Percentiles rank a stretch among this genome's conserved stretches.
Evolutionary conservation across 106 monocot genomes (phyloP).

Genomic region (Cymbidium sinense): DNA sequence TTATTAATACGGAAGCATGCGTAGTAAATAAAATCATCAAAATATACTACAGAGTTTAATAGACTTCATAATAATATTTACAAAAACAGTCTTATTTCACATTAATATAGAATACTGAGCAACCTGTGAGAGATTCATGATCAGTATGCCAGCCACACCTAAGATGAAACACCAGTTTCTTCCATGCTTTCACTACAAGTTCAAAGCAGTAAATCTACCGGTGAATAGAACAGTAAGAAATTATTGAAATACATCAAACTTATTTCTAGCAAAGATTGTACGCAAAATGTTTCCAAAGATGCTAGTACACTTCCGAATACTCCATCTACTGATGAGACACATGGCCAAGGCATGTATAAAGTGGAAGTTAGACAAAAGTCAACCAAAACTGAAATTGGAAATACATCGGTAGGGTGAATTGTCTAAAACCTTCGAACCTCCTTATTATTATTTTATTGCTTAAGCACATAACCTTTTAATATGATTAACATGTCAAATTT

Average conservation of each 20-base stretch:
- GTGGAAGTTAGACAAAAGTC: background rate
- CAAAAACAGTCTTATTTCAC: background rate
- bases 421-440: background rate
- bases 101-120: background rate
- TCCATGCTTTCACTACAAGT: slow-evolving; percentile 29
- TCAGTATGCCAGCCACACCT: slow-evolving; percentile 99
- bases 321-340: background rate
- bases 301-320: background rate
- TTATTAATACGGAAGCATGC: no score
- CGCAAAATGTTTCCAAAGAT: no score
- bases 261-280: background rate
- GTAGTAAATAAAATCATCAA: no score
- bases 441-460: no score
- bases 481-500: no score
- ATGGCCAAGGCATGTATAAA: background rate
- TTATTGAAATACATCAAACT: background rate
- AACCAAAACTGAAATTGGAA: background rate
- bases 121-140: slow-evolving; percentile 91
- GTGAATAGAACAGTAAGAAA: background rate
- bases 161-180: slow-evolving; percentile 42
- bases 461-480: no score
- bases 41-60: no score
- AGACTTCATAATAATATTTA: no score
- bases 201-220: slow-evolving; percentile 7
- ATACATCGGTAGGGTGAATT: background rate